These are phyloP conservation scores for Macaranga tanarius DNA, from an alignment of 441 rosid genomes.

Conservation along the genomic window DNA sequence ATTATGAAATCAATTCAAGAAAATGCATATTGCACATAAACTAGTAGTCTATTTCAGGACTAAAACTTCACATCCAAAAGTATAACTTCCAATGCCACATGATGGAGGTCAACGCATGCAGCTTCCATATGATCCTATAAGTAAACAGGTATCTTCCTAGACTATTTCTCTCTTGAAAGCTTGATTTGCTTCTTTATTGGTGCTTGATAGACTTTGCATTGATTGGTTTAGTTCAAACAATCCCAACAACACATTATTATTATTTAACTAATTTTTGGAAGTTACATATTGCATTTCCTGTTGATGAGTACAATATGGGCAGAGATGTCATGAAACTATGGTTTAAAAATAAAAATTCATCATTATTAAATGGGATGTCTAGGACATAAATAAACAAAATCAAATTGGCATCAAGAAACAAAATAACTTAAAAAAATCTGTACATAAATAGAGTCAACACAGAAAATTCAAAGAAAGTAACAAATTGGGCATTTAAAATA, in stretches of 20 bases:
- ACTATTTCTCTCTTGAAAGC: neutral
- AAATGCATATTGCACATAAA: neutral
- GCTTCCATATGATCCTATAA: no score
- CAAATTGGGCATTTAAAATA: no score
- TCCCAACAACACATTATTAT: neutral
- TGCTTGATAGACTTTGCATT: neutral
- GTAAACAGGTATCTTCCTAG: neutral
- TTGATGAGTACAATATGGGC: conserved; percentile 12
- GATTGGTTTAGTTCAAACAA: conserved; percentile 13
- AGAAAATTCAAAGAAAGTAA: conserved; percentile 27
- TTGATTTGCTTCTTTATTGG: neutral
- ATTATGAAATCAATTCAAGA: neutral
- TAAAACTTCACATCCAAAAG: neutral
- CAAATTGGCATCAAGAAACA: neutral
- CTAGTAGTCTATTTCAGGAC: neutral
- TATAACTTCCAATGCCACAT: neutral
- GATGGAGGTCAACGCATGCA: no score
- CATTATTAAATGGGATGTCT: neutral
- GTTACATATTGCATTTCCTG: neutral
- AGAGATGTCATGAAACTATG: neutral
- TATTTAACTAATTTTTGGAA: neutral
- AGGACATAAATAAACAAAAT: neutral
- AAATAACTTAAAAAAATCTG: neutral
- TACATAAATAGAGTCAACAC: neutral
- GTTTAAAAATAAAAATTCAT: neutral